Evolutionary conservation across 352 stramenopile species (phyloP).

Genomic region (Phytophthora capsici): DNA sequence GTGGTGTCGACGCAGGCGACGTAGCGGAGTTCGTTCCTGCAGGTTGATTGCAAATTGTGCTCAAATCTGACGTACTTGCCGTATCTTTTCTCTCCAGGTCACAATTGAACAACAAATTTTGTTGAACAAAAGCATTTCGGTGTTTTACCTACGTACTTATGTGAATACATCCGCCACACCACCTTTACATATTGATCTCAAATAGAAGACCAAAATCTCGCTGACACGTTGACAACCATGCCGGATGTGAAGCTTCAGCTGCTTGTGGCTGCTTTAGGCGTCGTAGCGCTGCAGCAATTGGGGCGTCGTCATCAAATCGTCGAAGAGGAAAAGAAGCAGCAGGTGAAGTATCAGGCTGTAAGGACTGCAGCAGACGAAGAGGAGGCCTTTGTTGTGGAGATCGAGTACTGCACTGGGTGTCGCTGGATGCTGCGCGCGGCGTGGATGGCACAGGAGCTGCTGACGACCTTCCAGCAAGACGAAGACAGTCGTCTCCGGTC

Average conservation of each 20-base stretch:
- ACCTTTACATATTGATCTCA: neutral
- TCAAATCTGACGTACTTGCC: conserved; percentile 5
- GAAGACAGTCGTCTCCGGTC: conserved; percentile 49
- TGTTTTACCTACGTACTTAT: conserved; percentile 26
- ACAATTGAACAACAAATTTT: conserved; percentile 20
- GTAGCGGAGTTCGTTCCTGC: conserved; percentile 19
- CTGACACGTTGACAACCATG: conserved; percentile 25
- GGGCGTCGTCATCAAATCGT: conserved; percentile 17
- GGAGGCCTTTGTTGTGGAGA: conserved; percentile 76
- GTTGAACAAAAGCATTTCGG: too few relatives aligned
- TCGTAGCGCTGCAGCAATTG: conserved; percentile 56
- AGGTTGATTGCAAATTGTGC: conserved; percentile 33
- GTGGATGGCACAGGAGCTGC: conserved; percentile 92
- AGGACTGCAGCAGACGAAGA: conserved; percentile 1
- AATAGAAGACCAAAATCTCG: too few relatives aligned
- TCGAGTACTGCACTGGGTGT: conserved; percentile 93
- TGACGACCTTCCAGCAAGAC: conserved; percentile 92
- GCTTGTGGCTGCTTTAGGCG: conserved; percentile 35
- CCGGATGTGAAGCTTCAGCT: conserved; percentile 29
- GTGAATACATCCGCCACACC: neutral
- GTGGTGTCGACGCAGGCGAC: conserved; percentile 25
- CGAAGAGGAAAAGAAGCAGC: conserved; percentile 11
- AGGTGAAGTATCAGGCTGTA: conserved; percentile 5
- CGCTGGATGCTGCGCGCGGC: conserved; percentile 89
- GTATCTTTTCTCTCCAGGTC: conserved; percentile 12